Evolutionary conservation across 2,329 filamentous ascomycete species (phyloP), one percentile per base, ranked within the genome.

Genomic region (Simplicillium sp.): DNA sequence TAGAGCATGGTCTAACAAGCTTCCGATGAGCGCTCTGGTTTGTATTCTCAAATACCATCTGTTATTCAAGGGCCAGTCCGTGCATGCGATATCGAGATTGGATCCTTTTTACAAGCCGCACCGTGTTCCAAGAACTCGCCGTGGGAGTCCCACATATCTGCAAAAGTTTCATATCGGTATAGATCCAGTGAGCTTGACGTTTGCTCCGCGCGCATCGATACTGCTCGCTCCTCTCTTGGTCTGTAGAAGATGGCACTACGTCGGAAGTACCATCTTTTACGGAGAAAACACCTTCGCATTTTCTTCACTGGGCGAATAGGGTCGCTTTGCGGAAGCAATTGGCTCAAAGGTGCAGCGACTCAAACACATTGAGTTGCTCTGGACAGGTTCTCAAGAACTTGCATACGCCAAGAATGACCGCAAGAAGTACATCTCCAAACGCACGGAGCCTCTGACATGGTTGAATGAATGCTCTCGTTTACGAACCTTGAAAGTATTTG

Each of bases 291-390:
- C 55, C 0, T 73, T 74, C 44, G 65, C 63, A 0, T 74, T 75
- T 48, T 71, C 67, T n/a, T 70, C 65, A n/a, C 52, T 75, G 0
- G 70, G 71, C 36, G 70, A 75, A 50, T 64, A 68, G 49, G 64
- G 63, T 39, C 61, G 67, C 34, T 75, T 75, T 47, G 61, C 59
- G 40, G 49, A 47, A 1, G 63, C 67, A 0, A 71, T 71, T 16
- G 58, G 61, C 1, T 48, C 55, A 3, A 60, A 66, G 0, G 43
- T 65, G 1, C 59, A 67, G n/a, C 55, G 68, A 0, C 34, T 74
- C 0, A 66, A 65, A 38, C 56, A 69, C 28, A 43, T 74, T 1
- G 66, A 71, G 44, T 34, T 74, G 0, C 49, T 68, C 2, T 70
- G 64, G 54, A 49, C 54, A 0, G 67, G 66, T 3, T 62, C 54